phyloP scores from a whole-genome alignment of 1,284 basidiomycete species.

The Pseudozyma sp. region DNA sequence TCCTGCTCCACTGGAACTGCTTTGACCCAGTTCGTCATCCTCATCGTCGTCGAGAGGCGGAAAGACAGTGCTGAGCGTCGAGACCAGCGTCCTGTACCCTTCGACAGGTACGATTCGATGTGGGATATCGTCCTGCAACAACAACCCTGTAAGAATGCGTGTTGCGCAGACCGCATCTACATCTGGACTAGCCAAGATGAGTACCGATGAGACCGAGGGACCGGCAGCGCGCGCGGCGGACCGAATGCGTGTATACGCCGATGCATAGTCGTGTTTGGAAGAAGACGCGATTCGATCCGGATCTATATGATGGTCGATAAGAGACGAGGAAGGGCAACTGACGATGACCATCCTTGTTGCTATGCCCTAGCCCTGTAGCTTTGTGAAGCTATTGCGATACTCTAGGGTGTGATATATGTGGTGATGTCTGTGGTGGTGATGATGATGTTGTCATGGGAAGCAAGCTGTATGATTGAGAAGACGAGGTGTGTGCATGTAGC shows the following conservation, averaged over 20 bases:
- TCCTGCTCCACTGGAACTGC: conserved; percentile 12
- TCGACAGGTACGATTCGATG: conserved; percentile 92
- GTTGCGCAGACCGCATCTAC: conserved; percentile 90
- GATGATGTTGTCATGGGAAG: not conserved
- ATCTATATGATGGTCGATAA: conserved; percentile 33
- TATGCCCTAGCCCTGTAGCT: too few relatives aligned
- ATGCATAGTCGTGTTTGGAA: conserved; percentile 52
- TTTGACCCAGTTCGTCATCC: not conserved
- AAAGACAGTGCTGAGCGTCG: conserved; percentile 37
- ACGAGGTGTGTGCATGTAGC: too few relatives aligned
- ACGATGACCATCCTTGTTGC: conserved; percentile 38
- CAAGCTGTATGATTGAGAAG: too few relatives aligned
- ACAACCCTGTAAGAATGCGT: conserved; percentile 86
- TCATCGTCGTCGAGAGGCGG: conserved; percentile 24
- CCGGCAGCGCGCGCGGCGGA: conserved; percentile 37
- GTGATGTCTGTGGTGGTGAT: conserved; percentile 3
- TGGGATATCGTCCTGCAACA: conserved; percentile 92
- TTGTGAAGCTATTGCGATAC: not conserved
- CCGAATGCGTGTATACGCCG: conserved; percentile 61
- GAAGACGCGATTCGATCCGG: conserved; percentile 23
- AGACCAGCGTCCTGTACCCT: conserved; percentile 73
- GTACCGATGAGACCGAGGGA: conserved; percentile 71
- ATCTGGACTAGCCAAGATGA: conserved; percentile 86
- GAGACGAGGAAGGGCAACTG: conserved; percentile 40
- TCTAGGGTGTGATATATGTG: not conserved